A percentile compares a stretch with the other conserved stretches of the same genome.
phyloP scores from a whole-genome alignment of 2,329 filamentous ascomycete genomes.

The Penicillium sp. region DNA sequence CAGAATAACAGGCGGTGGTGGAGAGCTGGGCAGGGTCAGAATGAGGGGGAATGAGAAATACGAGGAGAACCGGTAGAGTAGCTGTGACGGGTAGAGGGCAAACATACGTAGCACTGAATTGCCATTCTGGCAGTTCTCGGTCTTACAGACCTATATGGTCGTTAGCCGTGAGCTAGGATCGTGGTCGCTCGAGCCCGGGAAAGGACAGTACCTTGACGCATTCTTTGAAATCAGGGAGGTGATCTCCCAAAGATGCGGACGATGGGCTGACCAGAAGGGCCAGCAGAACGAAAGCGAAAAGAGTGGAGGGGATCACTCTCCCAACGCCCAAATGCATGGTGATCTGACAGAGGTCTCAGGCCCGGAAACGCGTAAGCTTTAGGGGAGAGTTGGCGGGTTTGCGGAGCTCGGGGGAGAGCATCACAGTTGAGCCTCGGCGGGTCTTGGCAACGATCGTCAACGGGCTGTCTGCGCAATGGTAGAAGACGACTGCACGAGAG shows the following conservation, averaged over 20 bases:
- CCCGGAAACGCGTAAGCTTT: conserved; percentile 21
- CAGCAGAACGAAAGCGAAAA: conserved; percentile 36
- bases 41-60: not conserved
- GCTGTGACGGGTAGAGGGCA: not conserved
- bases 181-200: not conserved
- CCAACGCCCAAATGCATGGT: conserved; percentile 30
- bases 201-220: conserved; percentile 71
- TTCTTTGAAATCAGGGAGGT: conserved; percentile 80
- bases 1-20: conserved; percentile 86
- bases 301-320: conserved; percentile 22
- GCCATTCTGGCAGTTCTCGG: conserved; percentile 73
- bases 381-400: conserved; percentile 13
- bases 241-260: conserved; percentile 78
- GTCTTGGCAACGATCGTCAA: conserved; percentile 22
- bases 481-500: not conserved
- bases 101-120: conserved; percentile 70
- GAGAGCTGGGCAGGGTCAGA: conserved; percentile 61
- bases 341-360: conserved; percentile 16
- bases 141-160: conserved; percentile 67
- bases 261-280: conserved; percentile 40
- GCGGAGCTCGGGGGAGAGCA: conserved; percentile 21
- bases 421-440: conserved; percentile 13
- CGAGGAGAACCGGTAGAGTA: conserved; percentile 5
- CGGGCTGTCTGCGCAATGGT: not conserved
- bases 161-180: conserved; percentile 18